phyloP scores from a whole-genome alignment of 1,284 basidiomycete genomes.

The Rhodofomes roseus region DNA sequence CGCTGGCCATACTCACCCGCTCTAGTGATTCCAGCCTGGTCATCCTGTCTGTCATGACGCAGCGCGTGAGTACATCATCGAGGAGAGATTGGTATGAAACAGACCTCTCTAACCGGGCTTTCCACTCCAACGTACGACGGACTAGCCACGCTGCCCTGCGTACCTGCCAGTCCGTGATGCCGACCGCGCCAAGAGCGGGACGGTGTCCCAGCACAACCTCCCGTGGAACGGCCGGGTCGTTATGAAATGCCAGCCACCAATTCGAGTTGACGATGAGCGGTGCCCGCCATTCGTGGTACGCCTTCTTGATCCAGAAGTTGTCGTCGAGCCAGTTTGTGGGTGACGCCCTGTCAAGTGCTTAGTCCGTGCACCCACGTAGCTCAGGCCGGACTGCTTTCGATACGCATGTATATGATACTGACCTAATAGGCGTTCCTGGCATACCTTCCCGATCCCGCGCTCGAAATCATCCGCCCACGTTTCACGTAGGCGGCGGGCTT shows the following conservation, averaged over 20 bases:
- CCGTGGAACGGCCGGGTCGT: constrained; percentile 54
- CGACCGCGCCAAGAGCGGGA: constrained; percentile 32
- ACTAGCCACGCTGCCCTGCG: constrained; percentile 84
- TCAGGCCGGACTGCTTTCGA: background rate
- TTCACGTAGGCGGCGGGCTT: constrained; percentile 57
- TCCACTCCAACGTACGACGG: constrained; percentile 78
- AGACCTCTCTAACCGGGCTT: constrained; percentile 62
- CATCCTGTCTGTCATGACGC: constrained; percentile 28
- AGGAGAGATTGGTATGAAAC: constrained; percentile 19
- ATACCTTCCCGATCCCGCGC: constrained; percentile 61
- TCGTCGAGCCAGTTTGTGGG: constrained; percentile 96
- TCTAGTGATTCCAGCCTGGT: constrained; percentile 51
- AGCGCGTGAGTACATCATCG: background rate
- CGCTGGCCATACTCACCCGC: constrained; percentile 36
- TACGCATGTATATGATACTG: constrained; percentile 23
- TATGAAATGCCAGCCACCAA: constrained; percentile 92
- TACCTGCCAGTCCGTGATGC: constrained; percentile 81
- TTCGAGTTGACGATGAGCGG: constrained; percentile 92
- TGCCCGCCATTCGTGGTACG: constrained; percentile 88
- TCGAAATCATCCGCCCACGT: constrained; percentile 75
- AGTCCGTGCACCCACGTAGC: background rate
- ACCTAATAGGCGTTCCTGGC: constrained; percentile 85
- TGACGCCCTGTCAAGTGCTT: constrained; percentile 83
- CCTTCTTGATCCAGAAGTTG: constrained; percentile 88
- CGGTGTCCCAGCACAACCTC: constrained; percentile 34